phyloP scores from a whole-genome alignment of 2,329 filamentous ascomycete genomes.

The Podosphaera fusca region DNA sequence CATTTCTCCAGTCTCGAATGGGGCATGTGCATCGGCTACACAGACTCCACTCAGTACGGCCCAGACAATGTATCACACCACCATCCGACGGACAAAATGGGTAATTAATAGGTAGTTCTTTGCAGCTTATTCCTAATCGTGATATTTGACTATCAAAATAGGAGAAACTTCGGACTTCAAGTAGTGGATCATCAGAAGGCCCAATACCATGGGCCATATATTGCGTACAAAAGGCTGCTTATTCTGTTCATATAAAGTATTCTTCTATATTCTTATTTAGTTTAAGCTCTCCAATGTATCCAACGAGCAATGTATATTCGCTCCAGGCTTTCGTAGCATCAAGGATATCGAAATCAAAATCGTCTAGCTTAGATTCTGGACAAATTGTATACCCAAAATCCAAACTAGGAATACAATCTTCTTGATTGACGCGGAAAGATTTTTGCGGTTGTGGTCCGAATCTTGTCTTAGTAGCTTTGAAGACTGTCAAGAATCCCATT shows the following conservation, averaged over 20 bases:
- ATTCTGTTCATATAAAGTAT: conserved; percentile 64
- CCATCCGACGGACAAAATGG: conserved; percentile 34
- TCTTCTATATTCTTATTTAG: conserved; percentile 63
- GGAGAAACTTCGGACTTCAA: conserved; percentile 48
- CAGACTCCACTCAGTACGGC: too few species aligned
- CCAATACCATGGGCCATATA: conserved; percentile 62
- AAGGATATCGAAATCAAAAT: conserved; percentile 69
- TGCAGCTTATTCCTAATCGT: conserved; percentile 50
- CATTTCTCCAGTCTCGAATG: too few species aligned
- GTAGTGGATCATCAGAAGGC: conserved; percentile 51
- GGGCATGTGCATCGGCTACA: too few species aligned
- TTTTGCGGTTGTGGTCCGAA: conserved; percentile 63
- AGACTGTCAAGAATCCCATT: too few species aligned
- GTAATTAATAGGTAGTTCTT: conserved; percentile 56
- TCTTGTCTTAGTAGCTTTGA: conserved; percentile 47
- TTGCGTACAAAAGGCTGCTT: conserved; percentile 60
- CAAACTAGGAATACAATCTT: conserved; percentile 49
- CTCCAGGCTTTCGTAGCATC: conserved; percentile 77
- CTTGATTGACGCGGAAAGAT: conserved; percentile 52
- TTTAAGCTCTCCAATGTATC: conserved; percentile 58
- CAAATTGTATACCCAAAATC: conserved; percentile 69
- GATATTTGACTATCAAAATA: conserved; percentile 47
- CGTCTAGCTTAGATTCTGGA: conserved; percentile 44
- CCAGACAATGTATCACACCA: too few species aligned
- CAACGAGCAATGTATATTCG: conserved; percentile 49